Evolutionary conservation across 192 early-diverging fungal genomes (phyloP).

Genomic region (Backusella tarrabulga): DNA sequence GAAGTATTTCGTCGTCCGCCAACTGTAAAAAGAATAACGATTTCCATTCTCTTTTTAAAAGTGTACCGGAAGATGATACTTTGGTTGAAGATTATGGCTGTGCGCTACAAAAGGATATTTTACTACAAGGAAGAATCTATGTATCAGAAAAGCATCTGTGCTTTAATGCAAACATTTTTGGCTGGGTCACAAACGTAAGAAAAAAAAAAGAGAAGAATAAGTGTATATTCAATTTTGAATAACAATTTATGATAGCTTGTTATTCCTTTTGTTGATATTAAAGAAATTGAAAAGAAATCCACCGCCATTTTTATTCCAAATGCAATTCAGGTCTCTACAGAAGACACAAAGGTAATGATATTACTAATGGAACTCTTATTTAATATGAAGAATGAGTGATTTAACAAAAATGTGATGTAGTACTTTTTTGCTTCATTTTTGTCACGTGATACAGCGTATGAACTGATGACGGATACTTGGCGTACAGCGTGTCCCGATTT

Average conservation of each 20-base stretch:
- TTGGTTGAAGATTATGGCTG: constrained; percentile 64
- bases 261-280: constrained; percentile 70
- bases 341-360: constrained; percentile 42
- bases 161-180: constrained; percentile 84
- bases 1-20: constrained; percentile 2
- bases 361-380: background rate
- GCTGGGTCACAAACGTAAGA: constrained; percentile 70
- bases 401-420: background rate
- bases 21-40: constrained; percentile 24
- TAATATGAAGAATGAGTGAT: background rate
- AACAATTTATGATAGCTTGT: constrained; percentile 40
- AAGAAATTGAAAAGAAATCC: constrained; percentile 75
- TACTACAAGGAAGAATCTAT: constrained; percentile 80
- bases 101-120: constrained; percentile 81
- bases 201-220: background rate
- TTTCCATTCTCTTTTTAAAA: constrained; percentile 47
- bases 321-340: constrained; percentile 72
- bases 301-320: constrained; percentile 83
- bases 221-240: background rate
- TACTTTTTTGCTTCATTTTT: constrained; percentile 83
- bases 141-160: constrained; percentile 72
- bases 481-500: background rate
- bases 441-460: constrained; percentile 70
- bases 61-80: constrained; percentile 46
- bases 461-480: constrained; percentile 65